Evolutionary conservation across 257 asterid species (phyloP).

Genomic region (Solanum phureja): DNA sequence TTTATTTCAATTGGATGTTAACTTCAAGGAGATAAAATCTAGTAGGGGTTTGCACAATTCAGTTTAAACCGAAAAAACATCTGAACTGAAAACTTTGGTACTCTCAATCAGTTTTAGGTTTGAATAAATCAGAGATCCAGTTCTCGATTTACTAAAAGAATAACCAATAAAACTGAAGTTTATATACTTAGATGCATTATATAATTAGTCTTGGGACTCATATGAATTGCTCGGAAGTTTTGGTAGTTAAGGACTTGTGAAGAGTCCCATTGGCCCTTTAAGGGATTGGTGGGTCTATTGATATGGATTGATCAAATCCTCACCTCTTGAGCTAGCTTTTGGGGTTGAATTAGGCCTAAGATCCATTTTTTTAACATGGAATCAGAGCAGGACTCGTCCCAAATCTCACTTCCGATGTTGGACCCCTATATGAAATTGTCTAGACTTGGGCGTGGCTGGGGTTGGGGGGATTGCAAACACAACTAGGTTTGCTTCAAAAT

Average conservation of each 20-base stretch:
- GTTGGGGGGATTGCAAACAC: not conserved
- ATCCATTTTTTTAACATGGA: not conserved
- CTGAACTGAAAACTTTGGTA: not conserved
- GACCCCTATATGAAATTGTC: not conserved
- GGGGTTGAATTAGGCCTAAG: not conserved
- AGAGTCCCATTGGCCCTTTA: not conserved
- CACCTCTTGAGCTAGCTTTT: not conserved
- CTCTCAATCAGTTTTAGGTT: not conserved
- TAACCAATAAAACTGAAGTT: not conserved
- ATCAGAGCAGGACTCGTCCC: not conserved
- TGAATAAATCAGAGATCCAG: not conserved
- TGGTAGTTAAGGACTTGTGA: not conserved
- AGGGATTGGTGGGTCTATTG: not conserved
- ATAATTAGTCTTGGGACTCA: not conserved
- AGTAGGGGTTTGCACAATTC: not conserved
- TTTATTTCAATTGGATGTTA: not conserved
- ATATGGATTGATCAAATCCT: not conserved
- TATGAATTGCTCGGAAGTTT: not conserved
- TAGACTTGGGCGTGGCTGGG: not conserved
- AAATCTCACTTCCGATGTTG: not conserved
- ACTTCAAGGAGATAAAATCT: not conserved
- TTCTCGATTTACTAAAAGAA: not conserved
- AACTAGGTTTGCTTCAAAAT: not conserved
- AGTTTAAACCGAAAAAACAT: not conserved
- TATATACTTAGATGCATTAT: not conserved